phyloP scores from a whole-genome alignment of 345 rosid species.

The Eucalyptus coolabah region DNA sequence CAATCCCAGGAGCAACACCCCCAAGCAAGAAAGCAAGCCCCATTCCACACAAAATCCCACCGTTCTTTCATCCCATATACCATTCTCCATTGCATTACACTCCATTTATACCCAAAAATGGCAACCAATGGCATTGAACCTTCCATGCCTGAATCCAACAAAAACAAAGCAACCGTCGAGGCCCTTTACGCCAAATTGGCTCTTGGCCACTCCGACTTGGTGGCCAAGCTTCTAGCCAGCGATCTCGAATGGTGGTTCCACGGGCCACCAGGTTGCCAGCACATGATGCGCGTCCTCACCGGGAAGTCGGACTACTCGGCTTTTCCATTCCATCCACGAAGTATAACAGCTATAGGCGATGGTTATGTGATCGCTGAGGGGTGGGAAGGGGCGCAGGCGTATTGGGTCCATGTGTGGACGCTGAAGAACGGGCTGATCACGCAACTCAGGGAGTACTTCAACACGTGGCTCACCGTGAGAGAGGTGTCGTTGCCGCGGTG shows the following conservation, averaged over 20 bases:
- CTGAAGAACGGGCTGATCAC: slow-evolving; percentile 49
- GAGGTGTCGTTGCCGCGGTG: slow-evolving; percentile 28
- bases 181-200: slow-evolving; percentile 44
- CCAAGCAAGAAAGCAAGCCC: not conserved
- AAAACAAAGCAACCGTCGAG: slow-evolving; percentile 12
- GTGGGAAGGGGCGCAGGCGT: slow-evolving; percentile 77
- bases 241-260: slow-evolving; percentile 94
- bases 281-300: slow-evolving; percentile 76
- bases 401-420: slow-evolving; percentile 90
- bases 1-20: not conserved
- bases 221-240: slow-evolving; percentile 34
- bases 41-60: not conserved
- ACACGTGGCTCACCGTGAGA: slow-evolving; percentile 73
- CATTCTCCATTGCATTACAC: not conserved
- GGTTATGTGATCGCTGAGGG: slow-evolving; percentile 72
- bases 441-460: slow-evolving; percentile 73
- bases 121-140: not conserved
- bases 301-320: slow-evolving; percentile 32
- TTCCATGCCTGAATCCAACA: not conserved
- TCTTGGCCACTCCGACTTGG: slow-evolving; percentile 10
- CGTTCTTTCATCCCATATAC: not conserved
- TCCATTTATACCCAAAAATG: not conserved
- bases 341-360: slow-evolving; percentile 42
- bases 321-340: slow-evolving; percentile 57
- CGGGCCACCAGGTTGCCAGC: slow-evolving; percentile 68